Evolutionary conservation across 768 basidiomycete genomes (phyloP).

Genomic region (Gyrodon lividus): DNA sequence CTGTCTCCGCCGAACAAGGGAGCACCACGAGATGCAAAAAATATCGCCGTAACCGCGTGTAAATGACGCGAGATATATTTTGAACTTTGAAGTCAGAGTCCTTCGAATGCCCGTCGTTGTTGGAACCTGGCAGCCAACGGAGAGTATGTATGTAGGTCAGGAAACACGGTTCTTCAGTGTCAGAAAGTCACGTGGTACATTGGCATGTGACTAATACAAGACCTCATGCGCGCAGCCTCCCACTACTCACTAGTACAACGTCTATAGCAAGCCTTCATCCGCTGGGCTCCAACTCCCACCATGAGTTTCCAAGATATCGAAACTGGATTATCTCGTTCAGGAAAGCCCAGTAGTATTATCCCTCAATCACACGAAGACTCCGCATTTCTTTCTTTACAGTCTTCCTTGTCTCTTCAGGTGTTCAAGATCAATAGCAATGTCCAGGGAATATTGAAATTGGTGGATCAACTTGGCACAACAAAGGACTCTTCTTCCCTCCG

Average conservation of each 20-base stretch:
- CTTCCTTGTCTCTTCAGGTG: conserved; percentile 84
- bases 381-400: conserved; percentile 73
- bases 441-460: conserved; percentile 90
- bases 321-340: conserved; percentile 37
- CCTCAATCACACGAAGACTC: conserved; percentile 61
- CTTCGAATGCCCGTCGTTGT: too few species aligned
- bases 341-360: conserved; percentile 21
- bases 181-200: too few species aligned
- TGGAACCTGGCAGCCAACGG: too few species aligned
- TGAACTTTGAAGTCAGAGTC: too few species aligned
- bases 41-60: not conserved
- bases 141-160: too few species aligned
- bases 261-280: too few species aligned
- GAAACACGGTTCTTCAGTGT: too few species aligned
- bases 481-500: conserved; percentile 79
- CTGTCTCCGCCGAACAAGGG: not conserved
- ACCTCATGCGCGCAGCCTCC: too few species aligned
- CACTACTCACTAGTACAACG: too few species aligned
- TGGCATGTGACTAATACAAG: too few species aligned
- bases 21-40: too few species aligned
- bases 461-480: conserved; percentile 89
- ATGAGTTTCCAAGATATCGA: conserved; percentile 58
- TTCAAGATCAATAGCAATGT: conserved; percentile 99
- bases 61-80: not conserved
- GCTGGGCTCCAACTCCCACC: not conserved